phyloP scores from a whole-genome alignment of 139 green algal genomes.

The Nannochloris sp. region DNA sequence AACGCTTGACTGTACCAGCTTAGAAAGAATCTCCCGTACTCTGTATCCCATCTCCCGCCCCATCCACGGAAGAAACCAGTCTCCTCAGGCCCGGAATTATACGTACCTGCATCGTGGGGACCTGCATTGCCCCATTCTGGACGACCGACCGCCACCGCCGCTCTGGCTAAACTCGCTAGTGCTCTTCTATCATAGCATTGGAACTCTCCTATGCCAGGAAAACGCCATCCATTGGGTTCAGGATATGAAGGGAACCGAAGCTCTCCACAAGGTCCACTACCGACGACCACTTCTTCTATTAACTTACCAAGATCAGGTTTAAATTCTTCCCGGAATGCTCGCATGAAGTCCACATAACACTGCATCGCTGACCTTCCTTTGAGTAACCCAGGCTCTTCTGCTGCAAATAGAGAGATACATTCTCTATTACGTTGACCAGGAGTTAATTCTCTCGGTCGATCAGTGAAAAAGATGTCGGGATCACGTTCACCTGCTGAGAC shows the following conservation, averaged over 20 bases:
- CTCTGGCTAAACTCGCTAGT: constrained; percentile 35
- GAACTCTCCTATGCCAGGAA: constrained; percentile 80
- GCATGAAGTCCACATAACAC: constrained; percentile 86
- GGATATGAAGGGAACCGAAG: constrained; percentile 66
- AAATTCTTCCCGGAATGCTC: constrained; percentile 59
- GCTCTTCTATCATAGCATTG: constrained; percentile 53
- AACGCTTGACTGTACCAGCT: constrained; percentile 45
- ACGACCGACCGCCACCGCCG: constrained; percentile 30
- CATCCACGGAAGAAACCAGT: constrained; percentile 46
- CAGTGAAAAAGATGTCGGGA: constrained; percentile 81
- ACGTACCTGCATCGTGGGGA: constrained; percentile 43
- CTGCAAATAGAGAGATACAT: constrained; percentile 76
- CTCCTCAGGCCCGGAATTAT: constrained; percentile 46
- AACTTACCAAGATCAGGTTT: constrained; percentile 26
- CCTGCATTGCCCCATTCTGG: constrained; percentile 53
- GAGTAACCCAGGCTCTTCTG: constrained; percentile 56
- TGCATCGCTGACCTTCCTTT: constrained; percentile 53
- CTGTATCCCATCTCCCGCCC: constrained; percentile 64
- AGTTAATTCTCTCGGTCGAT: constrained; percentile 48
- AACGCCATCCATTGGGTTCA: constrained; percentile 76
- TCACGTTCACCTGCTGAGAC: constrained; percentile 63
- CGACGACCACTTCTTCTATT: constrained; percentile 78
- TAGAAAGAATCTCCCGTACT: constrained; percentile 57
- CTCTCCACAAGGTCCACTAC: constrained; percentile 49
- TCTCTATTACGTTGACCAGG: constrained; percentile 64